These are phyloP conservation scores for Pterocarpus macrocarpus DNA, from an alignment of 306 rosid genomes.

Conservation along the genomic window DNA sequence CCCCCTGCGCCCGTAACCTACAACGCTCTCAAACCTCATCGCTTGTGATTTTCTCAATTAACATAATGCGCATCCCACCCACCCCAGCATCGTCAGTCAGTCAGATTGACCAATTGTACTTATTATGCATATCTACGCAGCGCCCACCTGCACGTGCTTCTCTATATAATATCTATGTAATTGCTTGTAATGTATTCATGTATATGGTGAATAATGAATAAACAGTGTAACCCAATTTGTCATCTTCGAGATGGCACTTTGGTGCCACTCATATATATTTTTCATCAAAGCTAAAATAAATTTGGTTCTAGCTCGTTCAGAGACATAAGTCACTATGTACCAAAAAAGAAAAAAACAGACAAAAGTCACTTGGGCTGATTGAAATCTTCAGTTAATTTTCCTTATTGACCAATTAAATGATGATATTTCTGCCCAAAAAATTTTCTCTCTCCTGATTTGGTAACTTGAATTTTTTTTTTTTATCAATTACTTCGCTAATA, in stretches of 20 bases:
- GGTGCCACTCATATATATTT: too few species aligned
- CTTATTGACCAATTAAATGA: not conserved
- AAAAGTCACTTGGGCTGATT: too few species aligned
- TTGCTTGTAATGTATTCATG: not conserved
- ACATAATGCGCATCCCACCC: too few species aligned
- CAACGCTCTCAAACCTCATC: slow-evolving; percentile 44
- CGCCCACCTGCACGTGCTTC: not conserved
- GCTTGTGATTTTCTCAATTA: not conserved
- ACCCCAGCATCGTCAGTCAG: too few species aligned
- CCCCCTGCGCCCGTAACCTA: slow-evolving; percentile 47
- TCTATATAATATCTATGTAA: not conserved
- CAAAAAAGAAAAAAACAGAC: too few species aligned
- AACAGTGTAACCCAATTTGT: not conserved
- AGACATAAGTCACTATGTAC: too few species aligned
- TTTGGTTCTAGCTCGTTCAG: too few species aligned
- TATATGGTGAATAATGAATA: not conserved
- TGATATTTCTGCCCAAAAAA: not conserved
- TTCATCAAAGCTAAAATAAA: too few species aligned
- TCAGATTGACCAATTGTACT: not conserved
- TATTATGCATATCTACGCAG: not conserved
- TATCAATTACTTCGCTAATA: too few species aligned
- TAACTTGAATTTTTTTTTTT: too few species aligned
- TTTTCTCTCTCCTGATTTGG: too few species aligned
- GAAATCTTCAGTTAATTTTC: not conserved
- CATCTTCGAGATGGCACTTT: not conserved